These are phyloP conservation scores for Elongisporangium senticosum DNA, from an alignment of 352 stramenopile genomes.

Conservation along the genomic window DNA sequence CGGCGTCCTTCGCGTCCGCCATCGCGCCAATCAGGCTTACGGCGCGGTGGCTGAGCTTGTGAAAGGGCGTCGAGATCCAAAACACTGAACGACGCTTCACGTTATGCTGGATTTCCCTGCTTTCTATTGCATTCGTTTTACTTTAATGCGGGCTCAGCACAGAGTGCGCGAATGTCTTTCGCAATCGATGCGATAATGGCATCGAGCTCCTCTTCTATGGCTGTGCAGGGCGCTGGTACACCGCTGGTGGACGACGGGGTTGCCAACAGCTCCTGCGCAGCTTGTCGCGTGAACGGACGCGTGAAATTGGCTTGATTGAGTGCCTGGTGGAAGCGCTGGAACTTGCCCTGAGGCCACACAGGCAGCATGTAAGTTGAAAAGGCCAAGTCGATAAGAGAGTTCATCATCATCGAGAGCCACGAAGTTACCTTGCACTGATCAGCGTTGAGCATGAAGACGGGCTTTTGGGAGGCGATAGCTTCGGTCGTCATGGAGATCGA, in stretches of 20 bases:
- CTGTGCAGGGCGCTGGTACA: not conserved
- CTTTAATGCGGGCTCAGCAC: not conserved
- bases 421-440: slow-evolving; percentile 35
- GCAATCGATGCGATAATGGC: not conserved
- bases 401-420: not conserved
- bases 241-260: not conserved
- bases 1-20: slow-evolving; percentile 17
- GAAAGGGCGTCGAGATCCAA: not conserved
- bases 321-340: slow-evolving; percentile 42
- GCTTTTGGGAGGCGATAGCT: slow-evolving; percentile 45
- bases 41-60: not conserved
- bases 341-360: slow-evolving; percentile 37
- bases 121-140: not conserved
- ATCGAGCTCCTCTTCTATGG: not conserved
- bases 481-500: slow-evolving; percentile 83
- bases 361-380: not conserved
- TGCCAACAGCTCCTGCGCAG: not conserved
- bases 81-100: not conserved
- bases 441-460: slow-evolving; percentile 43
- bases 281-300: slow-evolving; percentile 15
- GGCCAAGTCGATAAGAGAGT: not conserved
- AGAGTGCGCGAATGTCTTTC: not conserved
- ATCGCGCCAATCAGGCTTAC: slow-evolving; percentile 1
- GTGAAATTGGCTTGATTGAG: slow-evolving; percentile 27
- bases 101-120: not conserved